Evolutionary conservation across 2,329 filamentous ascomycete genomes (phyloP).

Genomic region (Diaporthe velutina): DNA sequence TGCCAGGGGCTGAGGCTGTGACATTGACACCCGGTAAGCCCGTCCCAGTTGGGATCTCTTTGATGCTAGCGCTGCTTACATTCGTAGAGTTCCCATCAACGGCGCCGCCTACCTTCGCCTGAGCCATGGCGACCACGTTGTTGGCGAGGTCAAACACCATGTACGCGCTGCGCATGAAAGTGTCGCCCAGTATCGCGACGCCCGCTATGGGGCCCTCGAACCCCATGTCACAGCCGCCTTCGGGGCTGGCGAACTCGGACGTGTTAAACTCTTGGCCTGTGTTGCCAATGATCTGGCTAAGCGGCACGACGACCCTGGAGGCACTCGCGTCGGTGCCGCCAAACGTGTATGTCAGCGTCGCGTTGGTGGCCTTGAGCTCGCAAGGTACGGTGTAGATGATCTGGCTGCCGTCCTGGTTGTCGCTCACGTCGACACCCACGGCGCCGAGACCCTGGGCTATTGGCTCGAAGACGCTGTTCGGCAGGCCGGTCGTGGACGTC

Average conservation of each 20-base stretch:
- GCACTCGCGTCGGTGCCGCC: not conserved
- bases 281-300: conserved; percentile 3
- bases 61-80: not conserved
- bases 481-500: conserved; percentile 5
- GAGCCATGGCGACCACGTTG: conserved; percentile 62
- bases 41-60: not conserved
- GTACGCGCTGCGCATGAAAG: conserved; percentile 67
- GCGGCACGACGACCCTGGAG: not conserved
- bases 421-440: not conserved
- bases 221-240: not conserved
- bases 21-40: not conserved
- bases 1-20: conserved; percentile 1
- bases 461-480: not conserved
- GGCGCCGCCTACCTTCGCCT: conserved; percentile 51
- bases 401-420: not conserved
- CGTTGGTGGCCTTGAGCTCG: conserved; percentile 3
- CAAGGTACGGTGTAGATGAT: not conserved
- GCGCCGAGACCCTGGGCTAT: not conserved
- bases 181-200: conserved; percentile 59
- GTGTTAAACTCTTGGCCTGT: not conserved
- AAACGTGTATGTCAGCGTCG: not conserved
- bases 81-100: not conserved
- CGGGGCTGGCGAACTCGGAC: conserved; percentile 3
- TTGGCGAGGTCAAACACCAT: conserved; percentile 67
- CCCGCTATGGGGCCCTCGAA: conserved; percentile 14